These are phyloP conservation scores for Penicillium steckii DNA, from an alignment of 495 filamentous ascomycete genomes.

Conservation along the genomic window DNA sequence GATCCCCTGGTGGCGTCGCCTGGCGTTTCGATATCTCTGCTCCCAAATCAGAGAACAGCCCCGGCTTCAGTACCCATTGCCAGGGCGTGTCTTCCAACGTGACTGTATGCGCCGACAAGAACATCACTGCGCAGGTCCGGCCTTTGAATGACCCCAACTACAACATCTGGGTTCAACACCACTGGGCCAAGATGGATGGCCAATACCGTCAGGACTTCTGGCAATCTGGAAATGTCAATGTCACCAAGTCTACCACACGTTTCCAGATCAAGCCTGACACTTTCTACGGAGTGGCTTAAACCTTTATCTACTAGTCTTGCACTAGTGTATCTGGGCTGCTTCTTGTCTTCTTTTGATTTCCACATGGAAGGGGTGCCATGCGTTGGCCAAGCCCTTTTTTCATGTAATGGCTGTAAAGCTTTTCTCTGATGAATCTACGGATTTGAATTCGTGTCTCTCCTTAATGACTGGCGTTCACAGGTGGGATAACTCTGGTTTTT, in stretches of 20 bases:
- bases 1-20: constrained; percentile 35
- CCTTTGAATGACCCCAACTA: constrained; percentile 25
- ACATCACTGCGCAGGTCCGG: constrained; percentile 27
- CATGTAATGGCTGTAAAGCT: neutral
- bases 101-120: constrained; percentile 27
- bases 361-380: neutral
- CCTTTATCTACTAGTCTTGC: neutral
- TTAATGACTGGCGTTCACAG: neutral
- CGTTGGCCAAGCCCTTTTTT: neutral
- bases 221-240: constrained; percentile 14
- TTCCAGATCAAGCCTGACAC: constrained; percentile 18
- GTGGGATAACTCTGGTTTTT: neutral
- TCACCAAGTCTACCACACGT: constrained; percentile 2
- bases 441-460: neutral
- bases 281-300: constrained; percentile 21
- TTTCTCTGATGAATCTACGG: constrained; percentile 1
- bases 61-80: constrained; percentile 44
- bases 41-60: constrained; percentile 25
- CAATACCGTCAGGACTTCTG: constrained; percentile 14
- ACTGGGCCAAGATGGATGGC: constrained; percentile 22
- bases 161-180: constrained; percentile 37
- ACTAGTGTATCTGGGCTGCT: neutral
- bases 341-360: neutral
- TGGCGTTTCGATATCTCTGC: constrained; percentile 39
- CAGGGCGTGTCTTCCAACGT: constrained; percentile 26